Percentiles rank a stretch among this genome's conserved stretches.
Conservation (phyloP, 768 basidiomycete species). For the Floccularia luteovirens region DNA sequence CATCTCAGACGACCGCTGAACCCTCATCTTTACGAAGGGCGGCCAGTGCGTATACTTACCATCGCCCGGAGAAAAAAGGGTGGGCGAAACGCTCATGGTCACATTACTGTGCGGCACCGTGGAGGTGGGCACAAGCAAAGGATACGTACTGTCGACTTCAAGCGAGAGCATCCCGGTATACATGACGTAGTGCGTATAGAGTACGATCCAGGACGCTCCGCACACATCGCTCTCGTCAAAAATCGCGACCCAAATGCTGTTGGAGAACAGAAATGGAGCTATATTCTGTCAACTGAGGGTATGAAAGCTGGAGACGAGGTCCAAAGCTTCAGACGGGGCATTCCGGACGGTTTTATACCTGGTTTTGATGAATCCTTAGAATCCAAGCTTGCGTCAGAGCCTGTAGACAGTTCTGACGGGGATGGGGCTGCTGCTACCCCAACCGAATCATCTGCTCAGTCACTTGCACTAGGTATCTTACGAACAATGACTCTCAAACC, state of each 20-base stretch:
- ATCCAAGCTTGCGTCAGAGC: slow-evolving; percentile 12
- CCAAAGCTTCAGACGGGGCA: slow-evolving; percentile 77
- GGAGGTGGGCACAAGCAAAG: slow-evolving; percentile 91
- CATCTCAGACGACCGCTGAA: slow-evolving; percentile 81
- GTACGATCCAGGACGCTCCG: slow-evolving; percentile 91
- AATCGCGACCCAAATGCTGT: slow-evolving; percentile 47
- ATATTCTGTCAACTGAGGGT: slow-evolving; percentile 90
- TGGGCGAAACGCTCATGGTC: slow-evolving; percentile 77
- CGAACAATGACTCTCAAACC: slow-evolving; percentile 79
- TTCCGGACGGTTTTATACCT: slow-evolving; percentile 71
- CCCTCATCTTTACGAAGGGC: slow-evolving; percentile 76
- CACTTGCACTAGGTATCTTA: slow-evolving; percentile 77
- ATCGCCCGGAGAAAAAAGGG: slow-evolving; percentile 76
- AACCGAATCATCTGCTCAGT: slow-evolving; percentile 33
- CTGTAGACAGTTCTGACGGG: slow-evolving; percentile 4
- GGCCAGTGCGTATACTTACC: slow-evolving; percentile 81
- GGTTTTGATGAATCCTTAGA: slow-evolving; percentile 24
- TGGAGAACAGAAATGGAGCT: slow-evolving; percentile 65
- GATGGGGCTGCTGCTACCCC: slow-evolving; percentile 10
- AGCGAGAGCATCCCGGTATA: slow-evolving; percentile 66
- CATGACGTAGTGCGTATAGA: slow-evolving; percentile 93
- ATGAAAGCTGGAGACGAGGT: slow-evolving; percentile 84
- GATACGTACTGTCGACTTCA: slow-evolving; percentile 82
- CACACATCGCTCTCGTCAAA: slow-evolving; percentile 87
- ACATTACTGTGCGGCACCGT: slow-evolving; percentile 79